These are phyloP conservation scores for Gymnopilus junonius DNA, from an alignment of 768 basidiomycete genomes.

Conservation along the genomic window DNA sequence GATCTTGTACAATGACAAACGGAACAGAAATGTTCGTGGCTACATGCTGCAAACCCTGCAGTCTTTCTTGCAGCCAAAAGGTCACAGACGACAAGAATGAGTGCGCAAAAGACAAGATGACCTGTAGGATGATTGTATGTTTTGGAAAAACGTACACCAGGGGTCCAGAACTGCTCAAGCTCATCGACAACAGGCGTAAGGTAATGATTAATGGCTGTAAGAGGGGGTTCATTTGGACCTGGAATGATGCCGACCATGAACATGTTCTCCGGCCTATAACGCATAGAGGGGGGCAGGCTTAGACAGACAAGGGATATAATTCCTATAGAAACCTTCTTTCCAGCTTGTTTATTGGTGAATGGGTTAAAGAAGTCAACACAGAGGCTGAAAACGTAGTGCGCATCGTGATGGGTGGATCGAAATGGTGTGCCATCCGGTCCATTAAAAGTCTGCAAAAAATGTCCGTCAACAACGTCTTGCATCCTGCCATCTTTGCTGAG, in stretches of 20 bases:
- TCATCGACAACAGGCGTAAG: conserved; percentile 41
- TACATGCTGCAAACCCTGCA: neutral
- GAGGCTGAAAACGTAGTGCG: conserved; percentile 33
- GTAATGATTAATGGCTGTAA: conserved; percentile 39
- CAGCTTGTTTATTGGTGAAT: neutral
- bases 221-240: conserved; percentile 40
- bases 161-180: conserved; percentile 35
- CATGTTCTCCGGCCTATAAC: conserved; percentile 38
- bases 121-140: conserved; percentile 30
- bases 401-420: conserved; percentile 12
- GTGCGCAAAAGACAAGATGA: conserved; percentile 27
- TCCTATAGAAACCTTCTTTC: neutral
- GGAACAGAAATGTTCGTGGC: conserved; percentile 26
- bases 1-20: conserved; percentile 22
- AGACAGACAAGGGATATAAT: conserved; percentile 6
- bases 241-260: conserved; percentile 42
- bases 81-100: conserved; percentile 40
- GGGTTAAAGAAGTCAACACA: conserved; percentile 32
- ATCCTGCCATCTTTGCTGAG: neutral
- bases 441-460: conserved; percentile 21
- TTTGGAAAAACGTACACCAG: conserved; percentile 30
- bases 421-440: conserved; percentile 30
- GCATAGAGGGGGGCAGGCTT: conserved; percentile 6
- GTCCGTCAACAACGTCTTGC: conserved; percentile 10
- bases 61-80: conserved; percentile 36